Evolutionary conservation across 202 grass and related monocot species (phyloP).

Genomic region (Panicum hallii): DNA sequence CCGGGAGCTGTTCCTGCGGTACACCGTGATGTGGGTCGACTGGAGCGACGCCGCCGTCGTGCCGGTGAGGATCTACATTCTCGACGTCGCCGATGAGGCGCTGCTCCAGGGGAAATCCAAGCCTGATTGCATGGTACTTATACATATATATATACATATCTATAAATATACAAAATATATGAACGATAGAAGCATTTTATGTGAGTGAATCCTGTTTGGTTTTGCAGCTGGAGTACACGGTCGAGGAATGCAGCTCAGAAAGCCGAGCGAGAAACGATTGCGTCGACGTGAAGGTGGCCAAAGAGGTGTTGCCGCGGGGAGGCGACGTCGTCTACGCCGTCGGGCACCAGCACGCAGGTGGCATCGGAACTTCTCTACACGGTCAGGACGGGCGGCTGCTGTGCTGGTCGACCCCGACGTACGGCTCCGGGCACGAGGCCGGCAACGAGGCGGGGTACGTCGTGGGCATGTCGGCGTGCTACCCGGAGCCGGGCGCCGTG

Average conservation of each 20-base stretch:
- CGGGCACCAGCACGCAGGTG: conserved; percentile 82
- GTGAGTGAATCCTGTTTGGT: too few relatives aligned
- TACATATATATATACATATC: too few relatives aligned
- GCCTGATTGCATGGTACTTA: not conserved
- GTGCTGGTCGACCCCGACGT: conserved; percentile 64
- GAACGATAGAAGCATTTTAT: too few relatives aligned
- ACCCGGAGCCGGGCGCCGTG: conserved; percentile 50
- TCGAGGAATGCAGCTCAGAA: conserved; percentile 62
- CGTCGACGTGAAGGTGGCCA: conserved; percentile 47
- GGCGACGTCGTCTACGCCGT: conserved; percentile 77
- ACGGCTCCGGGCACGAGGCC: conserved; percentile 63
- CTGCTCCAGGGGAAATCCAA: conserved; percentile 16
- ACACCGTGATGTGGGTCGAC: conserved; percentile 75
- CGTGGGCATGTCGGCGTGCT: conserved; percentile 84
- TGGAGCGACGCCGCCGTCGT: conserved; percentile 53
- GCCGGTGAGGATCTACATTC: conserved; percentile 84
- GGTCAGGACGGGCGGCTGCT: conserved; percentile 75
- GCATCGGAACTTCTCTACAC: conserved; percentile 58
- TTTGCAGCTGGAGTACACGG: conserved; percentile 64
- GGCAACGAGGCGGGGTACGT: conserved; percentile 86
- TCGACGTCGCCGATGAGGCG: conserved; percentile 58
- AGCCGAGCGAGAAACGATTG: conserved; percentile 53
- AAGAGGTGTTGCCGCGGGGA: conserved; percentile 59
- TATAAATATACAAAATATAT: too few relatives aligned
- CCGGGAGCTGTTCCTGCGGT: conserved; percentile 68